Conservation (phyloP, 1,284 basidiomycete genomes). For the Cutaneotrichosporon sp. region DNA sequence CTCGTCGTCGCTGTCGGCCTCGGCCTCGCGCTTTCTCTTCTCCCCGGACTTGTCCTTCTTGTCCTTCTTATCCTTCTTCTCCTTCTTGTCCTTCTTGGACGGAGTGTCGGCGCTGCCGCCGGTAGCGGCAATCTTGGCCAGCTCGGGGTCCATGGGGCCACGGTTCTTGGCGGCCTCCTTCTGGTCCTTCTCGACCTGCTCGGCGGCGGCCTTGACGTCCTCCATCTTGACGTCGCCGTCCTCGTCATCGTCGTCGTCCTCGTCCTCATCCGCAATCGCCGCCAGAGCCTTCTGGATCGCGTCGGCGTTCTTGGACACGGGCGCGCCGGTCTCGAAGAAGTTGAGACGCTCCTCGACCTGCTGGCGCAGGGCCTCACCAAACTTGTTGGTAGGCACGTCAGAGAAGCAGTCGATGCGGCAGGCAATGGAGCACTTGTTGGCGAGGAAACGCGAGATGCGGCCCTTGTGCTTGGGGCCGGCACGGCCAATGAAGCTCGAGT, state of each 20-base stretch:
- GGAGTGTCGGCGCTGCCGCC: slow-evolving; percentile 18
- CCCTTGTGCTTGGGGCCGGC: slow-evolving; percentile 96
- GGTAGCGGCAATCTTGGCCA: slow-evolving; percentile 31
- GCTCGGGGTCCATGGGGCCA: slow-evolving; percentile 38
- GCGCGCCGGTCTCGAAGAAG: slow-evolving; percentile 82
- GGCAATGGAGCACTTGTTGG: slow-evolving; percentile 98
- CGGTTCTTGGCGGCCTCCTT: slow-evolving; percentile 33
- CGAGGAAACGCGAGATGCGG: slow-evolving; percentile 93
- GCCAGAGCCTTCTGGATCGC: slow-evolving; percentile 83
- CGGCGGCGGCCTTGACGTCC: slow-evolving; percentile 32
- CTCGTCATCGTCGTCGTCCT: slow-evolving; percentile 64
- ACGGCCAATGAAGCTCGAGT: slow-evolving; percentile 92
- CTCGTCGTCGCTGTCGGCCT: slow-evolving; percentile 9
- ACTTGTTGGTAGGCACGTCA: slow-evolving; percentile 83
- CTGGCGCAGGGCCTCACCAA: slow-evolving; percentile 84
- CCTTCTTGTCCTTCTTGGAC: slow-evolving; percentile 48
- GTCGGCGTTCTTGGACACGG: slow-evolving; percentile 79
- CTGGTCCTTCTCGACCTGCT: slow-evolving; percentile 54
- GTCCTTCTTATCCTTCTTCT: slow-evolving; percentile 75
- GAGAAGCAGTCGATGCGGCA: slow-evolving; percentile 96
- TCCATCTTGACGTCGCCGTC: slow-evolving; percentile 52
- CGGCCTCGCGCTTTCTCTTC: slow-evolving; percentile 22
- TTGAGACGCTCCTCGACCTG: slow-evolving; percentile 94
- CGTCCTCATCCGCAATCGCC: slow-evolving; percentile 62
- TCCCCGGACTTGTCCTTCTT: slow-evolving; percentile 42